Evolutionary conservation across 2,329 filamentous ascomycete genomes (phyloP).

Genomic region (Chrysosporium queenslandicum): DNA sequence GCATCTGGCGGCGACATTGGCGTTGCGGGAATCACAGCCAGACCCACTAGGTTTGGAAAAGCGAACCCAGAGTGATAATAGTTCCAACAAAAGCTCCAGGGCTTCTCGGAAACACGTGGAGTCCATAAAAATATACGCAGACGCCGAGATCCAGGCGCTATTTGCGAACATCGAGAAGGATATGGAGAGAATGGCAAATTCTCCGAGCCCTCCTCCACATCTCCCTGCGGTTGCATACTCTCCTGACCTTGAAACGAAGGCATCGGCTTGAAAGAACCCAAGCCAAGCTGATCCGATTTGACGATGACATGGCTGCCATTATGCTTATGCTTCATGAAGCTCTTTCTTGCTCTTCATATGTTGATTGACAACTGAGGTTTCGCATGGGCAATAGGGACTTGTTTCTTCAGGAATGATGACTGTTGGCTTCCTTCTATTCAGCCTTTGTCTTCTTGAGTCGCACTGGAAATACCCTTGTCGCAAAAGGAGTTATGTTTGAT

Average conservation of each 20-base stretch:
- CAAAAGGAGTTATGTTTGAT: neutral
- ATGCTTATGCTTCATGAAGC: slow-evolving; percentile 8
- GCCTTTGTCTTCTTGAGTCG: neutral
- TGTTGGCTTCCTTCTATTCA: neutral
- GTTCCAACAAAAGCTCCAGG: neutral
- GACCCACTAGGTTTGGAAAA: slow-evolving; percentile 44
- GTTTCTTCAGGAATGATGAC: neutral
- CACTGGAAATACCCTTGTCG: neutral
- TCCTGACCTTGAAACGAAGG: neutral
- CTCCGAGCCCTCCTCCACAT: slow-evolving; percentile 17
- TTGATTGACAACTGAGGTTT: neutral
- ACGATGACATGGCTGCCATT: slow-evolving; percentile 2
- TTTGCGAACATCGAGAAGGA: slow-evolving; percentile 57
- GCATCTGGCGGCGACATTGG: slow-evolving; percentile 63
- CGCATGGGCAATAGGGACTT: neutral
- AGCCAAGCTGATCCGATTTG: too few relatives aligned
- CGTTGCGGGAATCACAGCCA: slow-evolving; percentile 44
- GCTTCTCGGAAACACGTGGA: slow-evolving; percentile 41
- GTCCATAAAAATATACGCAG: slow-evolving; percentile 59
- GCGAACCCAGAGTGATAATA: neutral
- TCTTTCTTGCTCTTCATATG: neutral
- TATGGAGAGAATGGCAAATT: slow-evolving; percentile 38
- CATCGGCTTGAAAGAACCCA: neutral
- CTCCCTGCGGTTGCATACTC: slow-evolving; percentile 8
- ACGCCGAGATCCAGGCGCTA: slow-evolving; percentile 56